Evolutionary conservation across 306 rosid species (phyloP).

Genomic region (Glycine soja): DNA sequence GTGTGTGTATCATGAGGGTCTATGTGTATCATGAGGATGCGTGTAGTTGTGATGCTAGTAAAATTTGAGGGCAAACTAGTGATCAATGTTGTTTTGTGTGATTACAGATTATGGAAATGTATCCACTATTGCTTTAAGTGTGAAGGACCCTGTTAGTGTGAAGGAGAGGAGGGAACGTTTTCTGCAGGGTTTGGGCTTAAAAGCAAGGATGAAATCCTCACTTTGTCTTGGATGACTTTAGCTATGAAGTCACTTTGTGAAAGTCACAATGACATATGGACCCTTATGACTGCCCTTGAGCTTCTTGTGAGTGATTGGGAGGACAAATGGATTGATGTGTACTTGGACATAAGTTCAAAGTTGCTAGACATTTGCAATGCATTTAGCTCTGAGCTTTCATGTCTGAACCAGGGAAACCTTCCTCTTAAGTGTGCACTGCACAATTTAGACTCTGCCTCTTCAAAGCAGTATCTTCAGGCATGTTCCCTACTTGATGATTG

Average conservation of each 20-base stretch:
- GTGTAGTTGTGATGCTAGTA: too few relatives aligned
- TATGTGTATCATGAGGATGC: too few relatives aligned
- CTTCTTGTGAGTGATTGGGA: constrained; percentile 81
- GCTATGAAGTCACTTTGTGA: constrained; percentile 74
- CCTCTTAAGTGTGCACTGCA: constrained; percentile 68
- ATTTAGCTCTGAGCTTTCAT: constrained; percentile 84
- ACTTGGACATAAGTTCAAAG: constrained; percentile 79
- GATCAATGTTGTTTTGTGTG: too few relatives aligned
- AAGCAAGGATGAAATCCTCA: constrained; percentile 68
- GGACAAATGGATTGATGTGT: constrained; percentile 86
- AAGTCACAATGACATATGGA: constrained; percentile 63
- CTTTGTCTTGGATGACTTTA: constrained; percentile 81
- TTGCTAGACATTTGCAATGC: constrained; percentile 80
- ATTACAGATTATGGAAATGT: too few relatives aligned
- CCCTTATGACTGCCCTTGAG: constrained; percentile 66
- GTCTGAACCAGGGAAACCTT: constrained; percentile 73
- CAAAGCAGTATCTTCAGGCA: constrained; percentile 58
- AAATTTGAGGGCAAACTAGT: too few relatives aligned
- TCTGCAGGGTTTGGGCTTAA: too few relatives aligned
- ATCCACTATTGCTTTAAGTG: too few relatives aligned
- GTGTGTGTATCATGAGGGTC: too few relatives aligned
- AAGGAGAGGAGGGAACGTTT: too few relatives aligned
- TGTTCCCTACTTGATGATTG: constrained; percentile 73
- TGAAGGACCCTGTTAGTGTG: too few relatives aligned
- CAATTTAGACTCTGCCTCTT: constrained; percentile 61